Evolutionary conservation across 2,329 filamentous ascomycete genomes (phyloP).

Genomic region (Penicillium sp.): DNA sequence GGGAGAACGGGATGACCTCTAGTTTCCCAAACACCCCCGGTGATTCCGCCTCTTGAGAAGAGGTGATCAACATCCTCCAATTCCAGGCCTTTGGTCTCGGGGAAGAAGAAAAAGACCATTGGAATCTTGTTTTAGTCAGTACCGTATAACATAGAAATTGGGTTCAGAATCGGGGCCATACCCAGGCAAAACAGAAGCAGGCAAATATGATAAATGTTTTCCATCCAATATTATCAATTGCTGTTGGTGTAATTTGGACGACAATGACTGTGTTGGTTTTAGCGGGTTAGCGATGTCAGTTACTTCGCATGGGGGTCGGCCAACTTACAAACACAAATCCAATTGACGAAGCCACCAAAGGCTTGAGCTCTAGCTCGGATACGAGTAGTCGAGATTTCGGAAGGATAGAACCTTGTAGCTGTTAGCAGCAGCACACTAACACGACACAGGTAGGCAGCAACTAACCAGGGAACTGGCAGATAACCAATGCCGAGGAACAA

Average conservation of each 20-base stretch:
- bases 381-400: conserved; percentile 43
- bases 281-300: conserved; percentile 15
- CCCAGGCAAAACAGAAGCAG: conserved; percentile 23
- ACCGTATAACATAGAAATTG: background rate
- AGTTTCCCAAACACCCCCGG: conserved; percentile 36
- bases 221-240: conserved; percentile 32
- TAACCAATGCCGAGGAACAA: conserved; percentile 45
- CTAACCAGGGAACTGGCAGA: conserved; percentile 43
- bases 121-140: conserved; percentile 34
- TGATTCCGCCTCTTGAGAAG: conserved; percentile 39
- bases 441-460: background rate
- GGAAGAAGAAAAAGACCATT: conserved; percentile 63
- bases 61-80: conserved; percentile 61
- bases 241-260: conserved; percentile 14
- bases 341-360: conserved; percentile 38
- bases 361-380: conserved; percentile 42
- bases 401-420: conserved; percentile 35
- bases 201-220: conserved; percentile 32
- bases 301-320: conserved; percentile 18
- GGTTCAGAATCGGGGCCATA: background rate
- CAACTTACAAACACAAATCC: conserved; percentile 37
- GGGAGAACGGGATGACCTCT: conserved; percentile 17
- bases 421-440: background rate
- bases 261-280: conserved; percentile 9
- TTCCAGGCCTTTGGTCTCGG: conserved; percentile 62